A percentile compares a stretch with the other conserved stretches of the same genome.
Evolutionary conservation across 208 protist genomes (phyloP).

Genomic region (Trypanosoma avium): DNA sequence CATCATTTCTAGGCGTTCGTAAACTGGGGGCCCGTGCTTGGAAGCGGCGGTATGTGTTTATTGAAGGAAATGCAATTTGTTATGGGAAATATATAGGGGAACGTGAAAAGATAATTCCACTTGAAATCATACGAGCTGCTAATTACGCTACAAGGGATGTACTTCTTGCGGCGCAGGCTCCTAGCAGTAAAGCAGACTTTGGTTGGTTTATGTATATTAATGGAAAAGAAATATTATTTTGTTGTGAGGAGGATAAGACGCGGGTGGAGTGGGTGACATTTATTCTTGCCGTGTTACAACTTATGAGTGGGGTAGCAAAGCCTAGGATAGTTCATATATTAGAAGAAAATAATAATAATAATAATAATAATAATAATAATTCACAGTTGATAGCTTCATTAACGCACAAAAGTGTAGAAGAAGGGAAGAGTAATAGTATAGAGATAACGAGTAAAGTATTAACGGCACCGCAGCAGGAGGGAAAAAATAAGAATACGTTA

Average conservation of each 20-base stretch:
- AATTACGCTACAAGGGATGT: constrained; percentile 26
- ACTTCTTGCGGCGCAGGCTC: constrained; percentile 42
- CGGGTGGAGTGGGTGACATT: constrained; percentile 49
- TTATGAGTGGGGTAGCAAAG: constrained; percentile 25
- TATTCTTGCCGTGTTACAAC: constrained; percentile 30
- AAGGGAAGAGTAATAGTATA: too few species aligned
- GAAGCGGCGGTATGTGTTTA: constrained; percentile 54
- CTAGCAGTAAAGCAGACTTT: constrained; percentile 34
- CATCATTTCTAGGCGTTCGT: constrained; percentile 37
- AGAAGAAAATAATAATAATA: neutral
- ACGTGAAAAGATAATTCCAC: constrained; percentile 47
- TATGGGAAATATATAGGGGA: constrained; percentile 42
- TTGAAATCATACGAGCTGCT: constrained; percentile 40
- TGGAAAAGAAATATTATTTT: constrained; percentile 44
- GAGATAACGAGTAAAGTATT: neutral
- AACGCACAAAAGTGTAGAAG: too few species aligned
- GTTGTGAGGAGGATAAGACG: constrained; percentile 38
- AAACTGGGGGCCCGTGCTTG: constrained; percentile 49
- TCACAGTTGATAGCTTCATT: too few species aligned
- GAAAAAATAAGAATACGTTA: neutral
- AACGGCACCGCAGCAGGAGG: too few species aligned
- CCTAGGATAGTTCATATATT: too few species aligned
- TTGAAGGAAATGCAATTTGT: constrained; percentile 42
- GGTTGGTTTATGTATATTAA: constrained; percentile 52
- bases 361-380: constrained; percentile 2